phyloP scores from a whole-genome alignment of 2,329 filamentous ascomycete species.

The Leptoxyphium fumago region DNA sequence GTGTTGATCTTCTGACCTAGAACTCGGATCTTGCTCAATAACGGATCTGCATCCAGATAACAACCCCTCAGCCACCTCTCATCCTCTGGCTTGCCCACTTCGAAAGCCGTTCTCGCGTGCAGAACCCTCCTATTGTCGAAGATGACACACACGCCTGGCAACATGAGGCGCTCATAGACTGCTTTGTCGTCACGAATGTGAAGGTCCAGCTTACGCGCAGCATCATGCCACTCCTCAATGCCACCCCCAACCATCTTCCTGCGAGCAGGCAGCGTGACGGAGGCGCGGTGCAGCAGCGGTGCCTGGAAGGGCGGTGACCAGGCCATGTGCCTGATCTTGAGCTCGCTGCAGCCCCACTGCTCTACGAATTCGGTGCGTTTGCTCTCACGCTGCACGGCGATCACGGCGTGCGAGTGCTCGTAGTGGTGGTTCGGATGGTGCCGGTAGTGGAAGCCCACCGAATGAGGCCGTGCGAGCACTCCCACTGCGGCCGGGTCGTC shows the following conservation, averaged over 20 bases:
- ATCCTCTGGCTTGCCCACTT: constrained; percentile 42
- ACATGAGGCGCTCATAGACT: constrained; percentile 56
- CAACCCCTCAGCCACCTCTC: constrained; percentile 72
- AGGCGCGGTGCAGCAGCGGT: constrained; percentile 10
- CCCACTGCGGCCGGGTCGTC: constrained; percentile 8
- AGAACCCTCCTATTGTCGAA: constrained; percentile 80
- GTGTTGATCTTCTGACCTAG: constrained; percentile 1
- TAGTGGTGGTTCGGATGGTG: constrained; percentile 33
- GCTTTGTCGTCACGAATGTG: constrained; percentile 43
- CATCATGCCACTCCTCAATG: constrained; percentile 31
- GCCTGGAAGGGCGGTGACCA: constrained; percentile 25
- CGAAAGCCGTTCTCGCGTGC: constrained; percentile 69
- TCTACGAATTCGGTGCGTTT: background rate
- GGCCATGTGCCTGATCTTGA: constrained; percentile 9
- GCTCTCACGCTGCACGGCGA: constrained; percentile 7
- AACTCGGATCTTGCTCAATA: constrained; percentile 25
- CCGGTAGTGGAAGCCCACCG: constrained; percentile 33
- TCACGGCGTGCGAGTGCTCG: constrained; percentile 13
- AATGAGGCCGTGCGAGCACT: constrained; percentile 1
- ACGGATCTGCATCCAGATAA: constrained; percentile 59
- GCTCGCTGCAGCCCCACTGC: background rate
- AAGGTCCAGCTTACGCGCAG: constrained; percentile 41
- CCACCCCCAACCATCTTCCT: background rate
- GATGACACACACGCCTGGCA: constrained; percentile 76
- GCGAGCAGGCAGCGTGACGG: background rate